Percentiles rank a stretch among this genome's conserved stretches.
Conservation (phyloP, 257 asterid genomes). For the Plantago ovata region DNA sequence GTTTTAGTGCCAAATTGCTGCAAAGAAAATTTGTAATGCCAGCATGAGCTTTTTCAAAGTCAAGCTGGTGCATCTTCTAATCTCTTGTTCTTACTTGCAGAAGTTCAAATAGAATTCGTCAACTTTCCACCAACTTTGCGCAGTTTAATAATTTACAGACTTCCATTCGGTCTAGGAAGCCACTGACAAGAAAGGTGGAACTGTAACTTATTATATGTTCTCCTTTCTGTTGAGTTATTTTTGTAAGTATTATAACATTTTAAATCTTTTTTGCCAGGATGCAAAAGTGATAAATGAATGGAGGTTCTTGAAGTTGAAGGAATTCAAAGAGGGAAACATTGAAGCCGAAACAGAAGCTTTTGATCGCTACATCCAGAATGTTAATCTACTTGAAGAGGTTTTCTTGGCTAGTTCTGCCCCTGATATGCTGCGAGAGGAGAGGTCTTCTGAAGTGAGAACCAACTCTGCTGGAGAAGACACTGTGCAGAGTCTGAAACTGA, state of each 20-base stretch:
- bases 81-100: conserved; percentile 33
- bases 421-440: conserved; percentile 37
- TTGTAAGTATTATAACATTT: neutral
- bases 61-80: no score
- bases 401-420: conserved; percentile 42
- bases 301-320: conserved; percentile 88
- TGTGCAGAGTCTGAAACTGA: conserved; percentile 46
- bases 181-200: conserved; percentile 76
- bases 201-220: neutral
- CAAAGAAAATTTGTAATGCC: no score
- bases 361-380: conserved; percentile 75
- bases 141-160: conserved; percentile 78
- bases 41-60: no score
- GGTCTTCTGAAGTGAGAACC: conserved; percentile 24
- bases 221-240: conserved; percentile 6
- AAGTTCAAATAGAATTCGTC: conserved; percentile 73
- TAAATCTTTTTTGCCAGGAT: conserved; percentile 54
- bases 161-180: conserved; percentile 71
- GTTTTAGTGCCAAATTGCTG: no score
- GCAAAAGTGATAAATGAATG: conserved; percentile 83
- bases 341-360: conserved; percentile 78
- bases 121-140: conserved; percentile 76
- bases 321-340: conserved; percentile 59
- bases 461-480: conserved; percentile 35
- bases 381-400: conserved; percentile 66